Base-by-base conservation (phyloP, 2,329 filamentous ascomycete genomes). In the Helotiales sp. region DNA sequence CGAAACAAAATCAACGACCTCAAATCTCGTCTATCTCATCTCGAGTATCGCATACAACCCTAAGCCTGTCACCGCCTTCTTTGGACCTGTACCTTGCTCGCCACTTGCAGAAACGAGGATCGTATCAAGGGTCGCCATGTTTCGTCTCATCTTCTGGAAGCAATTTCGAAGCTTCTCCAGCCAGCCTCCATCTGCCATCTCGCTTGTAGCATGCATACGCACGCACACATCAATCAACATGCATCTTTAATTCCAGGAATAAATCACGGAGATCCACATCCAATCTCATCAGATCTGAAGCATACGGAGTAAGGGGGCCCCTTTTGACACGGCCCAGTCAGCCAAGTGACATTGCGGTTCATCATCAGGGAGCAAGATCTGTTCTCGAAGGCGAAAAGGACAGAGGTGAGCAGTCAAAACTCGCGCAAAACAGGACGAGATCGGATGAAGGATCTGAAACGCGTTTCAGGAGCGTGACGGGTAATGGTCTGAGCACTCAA, bases 131-230 rank as follows among this genome's bases (percentile, higher is more conserved):
- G 36, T 17, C n/a, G 42, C 22, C 42, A 47, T 27, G 42, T 10
- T 2, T 51, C 52, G 27, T 58, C 48, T 50, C 30, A 55, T 55
- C 54, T 60, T 60, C 58, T 53, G 36, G 58, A 60, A 60, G 54
- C 30, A 54, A 52, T 38, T 52, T 60, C 40, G 58, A 60, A 60
- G 54, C 29, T 36, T 52, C 44, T 34, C 25, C 19, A 15, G n/a
- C 46, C 27, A 19, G 25, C 46, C 46, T 12, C 25, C 24, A 30
- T 3, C 15, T 34, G 9, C 29, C 46, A 48, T 48, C 46, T 48
- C 46, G 46, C 46, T 30, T 48, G 13, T 31, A n/a, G 31, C 15
- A 22, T 40, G 36, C 40, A 27, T n/a, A 44, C 22, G 40, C 40
- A 48, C 46, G 46, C 46, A 48, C 46, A 48, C 25, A 48, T 44